Evolutionary conservation across 345 rosid species (phyloP).

Genomic region (Balakata baccata): DNA sequence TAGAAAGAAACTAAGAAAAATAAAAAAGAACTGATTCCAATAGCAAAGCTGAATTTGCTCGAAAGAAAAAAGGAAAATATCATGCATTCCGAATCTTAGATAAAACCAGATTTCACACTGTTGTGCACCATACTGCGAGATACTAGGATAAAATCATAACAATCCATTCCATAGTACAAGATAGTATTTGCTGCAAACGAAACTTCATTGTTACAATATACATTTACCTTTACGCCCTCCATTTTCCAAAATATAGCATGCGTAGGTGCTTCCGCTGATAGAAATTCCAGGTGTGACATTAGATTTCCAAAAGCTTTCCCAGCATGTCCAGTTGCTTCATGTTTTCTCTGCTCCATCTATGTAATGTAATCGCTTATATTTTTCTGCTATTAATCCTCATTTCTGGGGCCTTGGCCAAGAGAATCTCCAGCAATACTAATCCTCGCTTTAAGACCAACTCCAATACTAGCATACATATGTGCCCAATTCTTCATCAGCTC

Average conservation of each 20-base stretch:
- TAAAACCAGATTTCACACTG: background rate
- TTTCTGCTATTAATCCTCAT: background rate
- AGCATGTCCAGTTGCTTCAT: background rate
- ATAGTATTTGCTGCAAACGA: background rate
- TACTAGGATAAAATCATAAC: background rate
- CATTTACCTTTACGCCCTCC: background rate
- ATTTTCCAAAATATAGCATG: background rate
- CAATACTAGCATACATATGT: no score
- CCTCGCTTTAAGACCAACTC: background rate
- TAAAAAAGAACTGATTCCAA: no score
- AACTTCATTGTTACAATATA: background rate
- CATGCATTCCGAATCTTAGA: background rate
- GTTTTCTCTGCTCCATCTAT: background rate
- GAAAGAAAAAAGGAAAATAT: background rate
- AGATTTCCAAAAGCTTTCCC: background rate
- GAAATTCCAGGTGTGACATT: background rate
- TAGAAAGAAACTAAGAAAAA: no score
- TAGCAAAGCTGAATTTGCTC: background rate
- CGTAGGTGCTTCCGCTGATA: background rate
- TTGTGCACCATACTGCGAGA: background rate
- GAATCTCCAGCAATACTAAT: slow-evolving; percentile 5
- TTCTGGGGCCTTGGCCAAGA: background rate
- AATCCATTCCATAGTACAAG: background rate
- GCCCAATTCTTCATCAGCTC: background rate
- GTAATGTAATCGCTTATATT: background rate